Evolutionary conservation across 2,329 filamentous ascomycete genomes (phyloP), one percentile per base, ranked within the genome.

Genomic region (Blastomyces silverae): DNA sequence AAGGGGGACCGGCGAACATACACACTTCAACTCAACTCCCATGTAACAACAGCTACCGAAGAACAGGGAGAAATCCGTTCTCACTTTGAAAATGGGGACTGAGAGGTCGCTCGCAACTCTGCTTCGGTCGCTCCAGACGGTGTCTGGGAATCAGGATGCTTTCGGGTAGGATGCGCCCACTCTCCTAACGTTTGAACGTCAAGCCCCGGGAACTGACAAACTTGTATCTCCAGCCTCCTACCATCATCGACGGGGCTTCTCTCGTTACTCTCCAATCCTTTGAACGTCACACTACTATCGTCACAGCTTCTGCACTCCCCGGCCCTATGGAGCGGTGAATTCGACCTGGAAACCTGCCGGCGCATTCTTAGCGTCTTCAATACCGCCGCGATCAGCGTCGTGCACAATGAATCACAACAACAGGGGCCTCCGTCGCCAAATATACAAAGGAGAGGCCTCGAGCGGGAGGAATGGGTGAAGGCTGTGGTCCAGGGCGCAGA

Each of bases 301-400:
- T 84, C 83, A 20, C 85, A 87, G 66, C 73, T 87, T 1, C 79
- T 88, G 6, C 81, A 80, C 7, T 82, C 84, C 0, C 84, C 84
- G 5, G 83, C 85, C 4, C 78, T 88, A 66, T 88, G 85, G 84
- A 78, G 83, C 31, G 76, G 77, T n/a, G 80, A 81, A 2, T 78
- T 84, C 67, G 82, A 84, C 62, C 75, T 88, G 17, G 78, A 79
- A 53, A 81, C 81, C 8, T 82, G 82, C 69, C 81, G 85, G 66
- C 81, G 81, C 67, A 79, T 86, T 64, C 78, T 88, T 67, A 82
- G 83, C 71, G 81, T 86, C 63, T 88, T 87, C 74, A 86, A 87
- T 71, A 81, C 84, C 6, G 84, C 85, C 17, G 80, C 83, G 44
- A 82, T 83, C 61, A 80, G 82, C 22, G 75, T 85, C 44, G 69